phyloP scores from a whole-genome alignment of 768 basidiomycete genomes.

The Phylloporus sp. region DNA sequence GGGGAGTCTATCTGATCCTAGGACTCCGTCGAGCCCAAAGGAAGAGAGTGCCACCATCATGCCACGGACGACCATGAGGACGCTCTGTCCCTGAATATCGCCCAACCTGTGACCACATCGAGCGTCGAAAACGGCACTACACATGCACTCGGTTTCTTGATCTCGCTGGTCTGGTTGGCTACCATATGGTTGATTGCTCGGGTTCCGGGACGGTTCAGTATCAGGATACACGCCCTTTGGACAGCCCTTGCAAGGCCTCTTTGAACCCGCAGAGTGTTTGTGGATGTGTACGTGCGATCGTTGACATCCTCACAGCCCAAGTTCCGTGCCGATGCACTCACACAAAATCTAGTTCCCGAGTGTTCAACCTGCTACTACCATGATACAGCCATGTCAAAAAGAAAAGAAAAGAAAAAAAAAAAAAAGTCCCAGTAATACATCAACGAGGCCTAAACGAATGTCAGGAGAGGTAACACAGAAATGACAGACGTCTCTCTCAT shows the following conservation, averaged over 20 bases:
- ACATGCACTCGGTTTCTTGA: not conserved
- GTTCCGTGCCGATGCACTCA: constrained; percentile 1
- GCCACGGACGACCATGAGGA: not conserved
- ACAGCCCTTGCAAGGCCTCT: not conserved
- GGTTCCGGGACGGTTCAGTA: constrained; percentile 7
- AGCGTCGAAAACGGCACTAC: not conserved
- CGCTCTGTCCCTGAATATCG: not conserved
- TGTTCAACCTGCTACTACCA: constrained; percentile 5
- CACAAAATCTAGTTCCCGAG: not conserved
- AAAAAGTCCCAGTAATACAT: too few relatives aligned
- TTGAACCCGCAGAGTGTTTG: not conserved
- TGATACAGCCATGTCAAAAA: constrained; percentile 11
- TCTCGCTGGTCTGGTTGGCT: constrained; percentile 5
- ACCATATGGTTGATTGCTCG: constrained; percentile 1
- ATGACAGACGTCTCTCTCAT: constrained; percentile 11
- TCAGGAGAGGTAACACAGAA: constrained; percentile 1
- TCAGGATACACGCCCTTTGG: not conserved
- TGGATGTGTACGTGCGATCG: not conserved
- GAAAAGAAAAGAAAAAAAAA: too few relatives aligned
- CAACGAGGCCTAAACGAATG: constrained; percentile 18
- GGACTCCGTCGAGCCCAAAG: not conserved
- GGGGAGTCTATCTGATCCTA: not conserved
- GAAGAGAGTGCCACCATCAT: not conserved
- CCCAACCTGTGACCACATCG: not conserved
- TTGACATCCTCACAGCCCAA: not conserved